Percentiles rank a stretch among this genome's conserved stretches.
These are phyloP conservation scores for Alloteropsis angusta DNA, from an alignment of 202 grass and related monocot genomes.

Conservation along the genomic window DNA sequence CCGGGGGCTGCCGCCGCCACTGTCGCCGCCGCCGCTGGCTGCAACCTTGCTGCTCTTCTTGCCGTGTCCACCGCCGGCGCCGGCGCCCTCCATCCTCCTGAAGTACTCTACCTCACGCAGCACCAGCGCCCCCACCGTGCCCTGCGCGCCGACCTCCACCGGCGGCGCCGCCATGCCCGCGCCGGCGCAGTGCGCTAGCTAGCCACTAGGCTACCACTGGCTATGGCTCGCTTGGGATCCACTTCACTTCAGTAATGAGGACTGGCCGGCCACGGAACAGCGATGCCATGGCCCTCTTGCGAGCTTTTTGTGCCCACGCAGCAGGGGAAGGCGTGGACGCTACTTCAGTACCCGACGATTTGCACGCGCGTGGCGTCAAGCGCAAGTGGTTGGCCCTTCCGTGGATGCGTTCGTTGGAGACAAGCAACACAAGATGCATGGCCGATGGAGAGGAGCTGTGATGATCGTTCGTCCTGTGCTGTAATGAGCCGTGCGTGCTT, in stretches of 20 bases:
- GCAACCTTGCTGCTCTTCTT: constrained; percentile 5
- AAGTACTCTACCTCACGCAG: constrained; percentile 40
- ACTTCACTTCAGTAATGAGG: background rate
- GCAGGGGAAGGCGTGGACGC: background rate
- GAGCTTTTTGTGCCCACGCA: background rate
- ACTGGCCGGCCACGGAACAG: background rate
- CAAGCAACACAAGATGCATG: background rate
- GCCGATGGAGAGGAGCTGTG: background rate
- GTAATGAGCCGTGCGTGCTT: too few relatives aligned
- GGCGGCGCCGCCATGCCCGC: constrained; percentile 13
- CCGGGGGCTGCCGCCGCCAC: constrained; percentile 1
- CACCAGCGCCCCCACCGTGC: constrained; percentile 29
- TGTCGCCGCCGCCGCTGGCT: background rate
- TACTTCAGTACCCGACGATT: background rate
- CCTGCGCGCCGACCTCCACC: constrained; percentile 38
- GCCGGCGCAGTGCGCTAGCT: background rate
- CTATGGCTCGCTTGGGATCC: background rate
- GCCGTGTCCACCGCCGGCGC: background rate
- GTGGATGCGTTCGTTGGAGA: background rate
- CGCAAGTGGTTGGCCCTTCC: background rate
- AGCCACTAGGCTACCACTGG: background rate
- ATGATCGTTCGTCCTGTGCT: background rate
- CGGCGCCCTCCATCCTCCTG: background rate
- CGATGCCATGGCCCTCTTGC: background rate
- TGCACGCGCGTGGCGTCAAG: background rate